Conservation (phyloP, 192 early-diverging fungal genomes). For the Coemansia sp. region DNA sequence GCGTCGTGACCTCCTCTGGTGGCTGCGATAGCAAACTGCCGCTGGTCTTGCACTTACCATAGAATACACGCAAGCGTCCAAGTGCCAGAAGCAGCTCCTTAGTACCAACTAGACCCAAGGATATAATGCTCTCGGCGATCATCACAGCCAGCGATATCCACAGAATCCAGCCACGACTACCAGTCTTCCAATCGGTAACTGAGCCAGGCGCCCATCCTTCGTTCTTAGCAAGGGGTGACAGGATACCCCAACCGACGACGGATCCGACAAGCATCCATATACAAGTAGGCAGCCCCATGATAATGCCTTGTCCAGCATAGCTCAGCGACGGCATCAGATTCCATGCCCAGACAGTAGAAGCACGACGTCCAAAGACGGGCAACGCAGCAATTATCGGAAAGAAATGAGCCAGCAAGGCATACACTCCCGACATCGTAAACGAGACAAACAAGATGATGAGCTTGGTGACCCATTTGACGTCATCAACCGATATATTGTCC, state of each 20-base stretch:
- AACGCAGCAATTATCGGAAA: slow-evolving; percentile 61
- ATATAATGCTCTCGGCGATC: slow-evolving; percentile 74
- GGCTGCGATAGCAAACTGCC: background rate
- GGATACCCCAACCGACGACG: slow-evolving; percentile 74
- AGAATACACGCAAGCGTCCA: slow-evolving; percentile 13
- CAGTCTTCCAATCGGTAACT: slow-evolving; percentile 70
- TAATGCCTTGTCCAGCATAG: slow-evolving; percentile 80
- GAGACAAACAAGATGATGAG: slow-evolving; percentile 59
- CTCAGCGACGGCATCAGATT: slow-evolving; percentile 72
- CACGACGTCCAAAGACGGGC: slow-evolving; percentile 61
- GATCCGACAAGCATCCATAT: slow-evolving; percentile 73
- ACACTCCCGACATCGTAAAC: slow-evolving; percentile 66
- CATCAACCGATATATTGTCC: slow-evolving; percentile 22
- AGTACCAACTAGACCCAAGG: slow-evolving; percentile 60
- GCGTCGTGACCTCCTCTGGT: background rate
- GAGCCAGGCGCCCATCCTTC: slow-evolving; percentile 76
- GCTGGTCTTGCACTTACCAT: background rate
- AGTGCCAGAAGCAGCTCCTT: slow-evolving; percentile 40
- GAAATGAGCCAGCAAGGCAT: slow-evolving; percentile 69
- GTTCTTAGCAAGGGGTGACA: slow-evolving; percentile 70
- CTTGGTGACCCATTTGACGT: slow-evolving; percentile 68
- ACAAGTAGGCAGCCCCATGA: slow-evolving; percentile 81
- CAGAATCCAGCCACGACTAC: slow-evolving; percentile 77
- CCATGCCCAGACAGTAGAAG: slow-evolving; percentile 69
- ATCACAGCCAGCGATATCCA: slow-evolving; percentile 82